Conservation (phyloP, 805 yeast genomes). For the Debaryomyces hansenii region DNA sequence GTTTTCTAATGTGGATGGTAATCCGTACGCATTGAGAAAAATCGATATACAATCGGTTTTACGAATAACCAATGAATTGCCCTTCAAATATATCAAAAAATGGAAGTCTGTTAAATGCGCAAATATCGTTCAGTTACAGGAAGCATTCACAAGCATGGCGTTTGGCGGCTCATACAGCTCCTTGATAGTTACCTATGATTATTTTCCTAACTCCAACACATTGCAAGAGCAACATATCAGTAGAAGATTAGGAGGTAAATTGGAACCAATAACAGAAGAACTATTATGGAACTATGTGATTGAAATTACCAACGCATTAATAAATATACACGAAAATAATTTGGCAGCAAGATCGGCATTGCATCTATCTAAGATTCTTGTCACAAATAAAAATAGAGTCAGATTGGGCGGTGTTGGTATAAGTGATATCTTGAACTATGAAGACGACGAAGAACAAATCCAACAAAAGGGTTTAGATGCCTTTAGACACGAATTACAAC, state of each 20-base stretch:
- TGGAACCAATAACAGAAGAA: slow-evolving; percentile 59
- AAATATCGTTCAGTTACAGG: slow-evolving; percentile 66
- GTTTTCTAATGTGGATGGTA: slow-evolving; percentile 75
- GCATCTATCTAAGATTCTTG: slow-evolving; percentile 66
- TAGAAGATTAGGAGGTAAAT: slow-evolving; percentile 37
- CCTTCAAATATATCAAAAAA: slow-evolving; percentile 58
- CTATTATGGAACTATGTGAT: slow-evolving; percentile 73
- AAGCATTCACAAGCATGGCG: slow-evolving; percentile 83
- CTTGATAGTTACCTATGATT: slow-evolving; percentile 79
- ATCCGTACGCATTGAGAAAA: slow-evolving; percentile 72
- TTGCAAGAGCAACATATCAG: slow-evolving; percentile 67
- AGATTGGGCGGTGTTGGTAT: slow-evolving; percentile 73
- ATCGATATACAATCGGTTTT: slow-evolving; percentile 44
- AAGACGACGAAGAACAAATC: slow-evolving; percentile 24
- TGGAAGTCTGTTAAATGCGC: slow-evolving; percentile 63
- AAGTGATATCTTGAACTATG: slow-evolving; percentile 58
- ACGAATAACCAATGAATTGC: slow-evolving; percentile 44
- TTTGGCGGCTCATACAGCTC: slow-evolving; percentile 70
- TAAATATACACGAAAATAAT: slow-evolving; percentile 62
- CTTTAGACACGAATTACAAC: slow-evolving; percentile 36
- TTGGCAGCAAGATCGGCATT: slow-evolving; percentile 62
- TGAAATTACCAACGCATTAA: slow-evolving; percentile 71
- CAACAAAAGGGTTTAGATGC: slow-evolving; percentile 13
- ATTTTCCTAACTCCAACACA: slow-evolving; percentile 74
- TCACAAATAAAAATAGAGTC: slow-evolving; percentile 70